Evolutionary conservation across 352 stramenopile genomes (phyloP), one percentile per base, ranked within the genome.

Genomic region (Pythium dissotocum): DNA sequence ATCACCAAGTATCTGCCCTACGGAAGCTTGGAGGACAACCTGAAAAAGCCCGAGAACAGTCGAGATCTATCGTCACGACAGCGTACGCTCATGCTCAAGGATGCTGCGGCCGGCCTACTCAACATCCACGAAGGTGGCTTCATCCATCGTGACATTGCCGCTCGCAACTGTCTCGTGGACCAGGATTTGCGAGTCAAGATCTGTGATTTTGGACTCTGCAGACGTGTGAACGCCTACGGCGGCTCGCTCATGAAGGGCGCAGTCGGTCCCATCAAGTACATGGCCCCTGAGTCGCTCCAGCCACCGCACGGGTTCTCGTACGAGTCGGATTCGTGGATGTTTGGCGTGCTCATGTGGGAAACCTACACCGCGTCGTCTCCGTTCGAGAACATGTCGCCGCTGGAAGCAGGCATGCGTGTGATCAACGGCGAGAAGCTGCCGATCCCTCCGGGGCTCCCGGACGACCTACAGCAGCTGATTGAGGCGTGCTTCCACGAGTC

Each of bases 61-160:
- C 60, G 65, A 16, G 18, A 69, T 26, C 60, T 82, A 21, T 82
- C 79, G 8, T 54, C 79, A 2, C 38, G 68, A 5, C 74, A 91
- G 59, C 85, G 85, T 32, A 88, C 80, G 18, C 61, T 71, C 18
- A 90, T 94, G 78, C 69, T 93, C 8, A 86, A 85, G 61, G 86
- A 94, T 55, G 86, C 85, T 12, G 86, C 86, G 16, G 80, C 81
- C 0, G 86, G 86, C 0, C 40, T 94, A 21, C 76, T 92, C n/a
- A 94, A 93, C 49, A 90, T 94, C 55, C 87, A 94, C 63, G 82
- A 94, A 84, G 87, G 87, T 65, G 85, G 84, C 26, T 93, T 94
- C 35, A 90, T 94, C 49, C 87, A 94, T 57, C 83, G 87, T 35
- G 87, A 94, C 46, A 81, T 94, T 33, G 87, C 85, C 5, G 87